Percentiles rank a stretch among this genome's conserved stretches.
Conservation (phyloP, 1,284 basidiomycete species). For the Ganoderma boninense region DNA sequence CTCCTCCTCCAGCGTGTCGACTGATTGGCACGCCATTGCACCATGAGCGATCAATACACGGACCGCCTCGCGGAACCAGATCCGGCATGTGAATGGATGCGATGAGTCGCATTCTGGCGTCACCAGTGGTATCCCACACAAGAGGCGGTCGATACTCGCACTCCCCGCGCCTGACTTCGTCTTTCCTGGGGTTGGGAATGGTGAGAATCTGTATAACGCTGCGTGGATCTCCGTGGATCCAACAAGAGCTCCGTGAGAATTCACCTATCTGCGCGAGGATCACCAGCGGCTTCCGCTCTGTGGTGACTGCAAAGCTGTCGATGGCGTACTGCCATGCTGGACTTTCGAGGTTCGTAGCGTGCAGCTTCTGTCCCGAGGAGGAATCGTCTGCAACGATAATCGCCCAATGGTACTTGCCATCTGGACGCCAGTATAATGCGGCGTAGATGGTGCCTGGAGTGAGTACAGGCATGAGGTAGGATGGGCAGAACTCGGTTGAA, state of each 20-base stretch:
- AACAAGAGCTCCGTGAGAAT: not conserved
- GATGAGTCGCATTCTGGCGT: not conserved
- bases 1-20: not conserved
- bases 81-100: not conserved
- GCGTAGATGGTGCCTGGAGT: not conserved
- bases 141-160: not conserved
- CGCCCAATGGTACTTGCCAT: not conserved
- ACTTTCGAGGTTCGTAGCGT: not conserved
- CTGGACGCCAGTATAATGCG: not conserved
- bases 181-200: not conserved
- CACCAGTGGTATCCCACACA: not conserved
- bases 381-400: not conserved
- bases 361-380: not conserved
- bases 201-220: not conserved
- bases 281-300: not conserved
- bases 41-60: not conserved
- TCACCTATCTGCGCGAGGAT: not conserved
- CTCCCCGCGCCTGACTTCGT: not conserved
- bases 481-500: not conserved
- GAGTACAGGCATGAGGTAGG: not conserved
- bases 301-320: not conserved
- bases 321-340: not conserved
- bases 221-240: not conserved
- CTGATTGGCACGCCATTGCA: not conserved
- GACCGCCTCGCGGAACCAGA: not conserved